These are phyloP conservation scores for Medicago lupulina DNA, from an alignment of 306 rosid species.

Conservation along the genomic window DNA sequence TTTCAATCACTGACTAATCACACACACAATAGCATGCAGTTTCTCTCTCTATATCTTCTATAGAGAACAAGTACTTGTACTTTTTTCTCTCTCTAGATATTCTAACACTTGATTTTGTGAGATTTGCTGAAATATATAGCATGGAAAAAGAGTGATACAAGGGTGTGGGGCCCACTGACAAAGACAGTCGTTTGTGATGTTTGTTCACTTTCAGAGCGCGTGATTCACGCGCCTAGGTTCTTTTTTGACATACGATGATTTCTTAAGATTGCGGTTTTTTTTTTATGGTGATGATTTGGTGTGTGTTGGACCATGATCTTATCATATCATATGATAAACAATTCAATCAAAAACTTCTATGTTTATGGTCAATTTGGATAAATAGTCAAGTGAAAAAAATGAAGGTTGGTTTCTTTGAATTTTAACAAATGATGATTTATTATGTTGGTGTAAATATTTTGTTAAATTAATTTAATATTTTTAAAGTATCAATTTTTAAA, in stretches of 20 bases:
- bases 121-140: slow-evolving; percentile 24
- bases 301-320: neutral
- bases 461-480: too few relatives aligned
- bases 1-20: too few relatives aligned
- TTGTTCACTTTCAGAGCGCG: slow-evolving; percentile 43
- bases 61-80: neutral
- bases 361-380: too few relatives aligned
- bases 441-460: too few relatives aligned
- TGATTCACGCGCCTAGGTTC: slow-evolving; percentile 35
- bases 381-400: too few relatives aligned
- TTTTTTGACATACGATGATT: too few relatives aligned
- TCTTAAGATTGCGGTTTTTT: neutral
- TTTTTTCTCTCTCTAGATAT: slow-evolving; percentile 11
- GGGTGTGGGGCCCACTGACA: slow-evolving; percentile 52
- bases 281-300: rapidly evolving
- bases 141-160: neutral
- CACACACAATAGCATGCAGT: slow-evolving; percentile 34
- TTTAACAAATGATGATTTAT: too few relatives aligned
- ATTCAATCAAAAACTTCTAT: too few relatives aligned
- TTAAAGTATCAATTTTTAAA: too few relatives aligned
- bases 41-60: neutral
- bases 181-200: slow-evolving; percentile 43
- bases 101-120: neutral
- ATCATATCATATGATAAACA: too few relatives aligned
- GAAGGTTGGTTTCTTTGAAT: too few relatives aligned